Conservation (phyloP, 495 filamentous ascomycete species). For the Hyaloscypha finlandica region DNA sequence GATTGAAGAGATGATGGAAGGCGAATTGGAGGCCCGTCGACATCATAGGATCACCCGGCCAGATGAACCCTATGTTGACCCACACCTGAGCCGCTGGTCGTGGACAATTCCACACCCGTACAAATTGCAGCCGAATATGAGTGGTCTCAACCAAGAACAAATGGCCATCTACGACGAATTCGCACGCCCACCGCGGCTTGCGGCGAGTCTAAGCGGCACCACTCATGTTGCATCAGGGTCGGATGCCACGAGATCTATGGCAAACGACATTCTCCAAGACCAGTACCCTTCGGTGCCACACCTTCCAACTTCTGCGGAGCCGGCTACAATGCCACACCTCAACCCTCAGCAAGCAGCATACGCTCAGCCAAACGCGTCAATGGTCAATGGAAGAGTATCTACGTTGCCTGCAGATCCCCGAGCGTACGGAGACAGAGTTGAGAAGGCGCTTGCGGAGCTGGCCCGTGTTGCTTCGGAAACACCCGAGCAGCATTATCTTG, state of each 20-base stretch:
- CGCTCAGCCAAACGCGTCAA: slow-evolving; percentile 41
- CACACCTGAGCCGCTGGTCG: slow-evolving; percentile 78
- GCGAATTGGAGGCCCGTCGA: slow-evolving; percentile 70
- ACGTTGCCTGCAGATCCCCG: slow-evolving; percentile 58
- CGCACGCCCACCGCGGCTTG: slow-evolving; percentile 69
- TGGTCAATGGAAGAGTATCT: slow-evolving; percentile 27
- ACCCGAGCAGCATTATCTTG: slow-evolving; percentile 67
- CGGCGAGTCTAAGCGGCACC: slow-evolving; percentile 42
- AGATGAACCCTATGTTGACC: slow-evolving; percentile 81
- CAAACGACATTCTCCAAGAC: slow-evolving; percentile 79
- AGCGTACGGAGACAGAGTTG: slow-evolving; percentile 62
- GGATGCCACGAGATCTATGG: slow-evolving; percentile 52
- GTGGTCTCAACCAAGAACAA: slow-evolving; percentile 87
- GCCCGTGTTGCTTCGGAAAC: slow-evolving; percentile 63
- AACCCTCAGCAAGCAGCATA: slow-evolving; percentile 63
- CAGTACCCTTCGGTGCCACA: slow-evolving; percentile 75
- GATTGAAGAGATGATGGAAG: slow-evolving; percentile 87
- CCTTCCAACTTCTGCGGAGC: slow-evolving; percentile 78
- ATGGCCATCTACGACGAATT: slow-evolving; percentile 97
- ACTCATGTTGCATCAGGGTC: slow-evolving; percentile 50
- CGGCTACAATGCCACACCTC: slow-evolving; percentile 72
- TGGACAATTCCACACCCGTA: slow-evolving; percentile 88
- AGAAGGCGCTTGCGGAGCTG: slow-evolving; percentile 70
- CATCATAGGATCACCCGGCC: slow-evolving; percentile 69
- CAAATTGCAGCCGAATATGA: slow-evolving; percentile 63